Conservation (phyloP, 2,329 filamentous ascomycete species). For the Leptographium wingfieldii region DNA sequence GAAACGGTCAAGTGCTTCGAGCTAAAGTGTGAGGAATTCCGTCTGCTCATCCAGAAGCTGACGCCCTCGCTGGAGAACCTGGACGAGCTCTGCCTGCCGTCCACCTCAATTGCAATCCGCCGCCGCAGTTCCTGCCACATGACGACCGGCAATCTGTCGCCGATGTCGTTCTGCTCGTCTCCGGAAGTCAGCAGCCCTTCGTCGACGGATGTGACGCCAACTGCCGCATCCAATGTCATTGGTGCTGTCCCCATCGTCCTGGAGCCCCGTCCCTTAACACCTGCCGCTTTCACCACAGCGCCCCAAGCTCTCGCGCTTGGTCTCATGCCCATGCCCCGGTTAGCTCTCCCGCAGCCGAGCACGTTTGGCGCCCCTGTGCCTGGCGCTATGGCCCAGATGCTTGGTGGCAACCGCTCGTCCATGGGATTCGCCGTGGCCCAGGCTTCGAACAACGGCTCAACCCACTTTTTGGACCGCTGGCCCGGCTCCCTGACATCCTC, state of each 20-base stretch:
- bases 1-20: constrained; percentile 22
- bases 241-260: constrained; percentile 29
- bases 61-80: constrained; percentile 47
- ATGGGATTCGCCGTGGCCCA: constrained; percentile 51
- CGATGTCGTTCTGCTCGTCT: constrained; percentile 10
- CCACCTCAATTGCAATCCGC: constrained; percentile 14
- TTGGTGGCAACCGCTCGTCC: constrained; percentile 33
- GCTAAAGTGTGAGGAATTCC: constrained; percentile 42
- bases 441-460: constrained; percentile 29
- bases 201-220: constrained; percentile 23
- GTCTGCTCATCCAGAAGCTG: constrained; percentile 42
- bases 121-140: constrained; percentile 9
- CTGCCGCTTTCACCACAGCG: constrained; percentile 27
- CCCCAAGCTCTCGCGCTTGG: constrained; percentile 40
- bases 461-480: constrained; percentile 42
- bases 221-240: constrained; percentile 22
- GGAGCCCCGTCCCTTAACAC: constrained; percentile 32
- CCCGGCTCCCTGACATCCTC: constrained; percentile 25
- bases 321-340: constrained; percentile 44
- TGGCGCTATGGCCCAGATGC: constrained; percentile 35
- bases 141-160: constrained; percentile 4
- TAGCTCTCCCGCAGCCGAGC: constrained; percentile 40
- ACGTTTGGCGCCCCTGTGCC: constrained; percentile 49
- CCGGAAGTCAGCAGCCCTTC: constrained; percentile 5
- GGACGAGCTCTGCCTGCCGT: constrained; percentile 32